Percentiles rank a stretch among this genome's conserved stretches.
Evolutionary conservation across 176 grass and related monocot genomes (phyloP).

Genomic region (Alopecurus myosuroides): DNA sequence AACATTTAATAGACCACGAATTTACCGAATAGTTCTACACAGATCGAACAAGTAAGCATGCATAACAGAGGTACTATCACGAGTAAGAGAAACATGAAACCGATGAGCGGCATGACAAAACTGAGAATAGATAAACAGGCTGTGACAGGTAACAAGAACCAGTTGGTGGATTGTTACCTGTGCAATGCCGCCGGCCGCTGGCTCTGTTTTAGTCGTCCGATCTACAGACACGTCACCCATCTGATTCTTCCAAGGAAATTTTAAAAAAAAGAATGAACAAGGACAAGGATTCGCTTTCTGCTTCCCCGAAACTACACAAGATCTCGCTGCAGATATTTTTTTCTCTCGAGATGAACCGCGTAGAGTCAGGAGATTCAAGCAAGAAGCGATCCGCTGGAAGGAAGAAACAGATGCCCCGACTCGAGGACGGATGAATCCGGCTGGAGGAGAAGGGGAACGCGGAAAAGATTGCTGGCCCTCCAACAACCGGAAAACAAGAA

Average conservation of each 20-base stretch:
- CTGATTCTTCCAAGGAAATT: not conserved
- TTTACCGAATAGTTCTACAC: not conserved
- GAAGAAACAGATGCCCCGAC: not conserved
- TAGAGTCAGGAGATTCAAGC: not conserved
- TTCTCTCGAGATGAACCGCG: not conserved
- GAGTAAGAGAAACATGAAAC: not conserved
- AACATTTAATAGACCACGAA: not conserved
- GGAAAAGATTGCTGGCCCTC: constrained; percentile 3
- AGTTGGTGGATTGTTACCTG: constrained; percentile 1
- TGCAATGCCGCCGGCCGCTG: constrained; percentile 13
- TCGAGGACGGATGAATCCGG: not conserved
- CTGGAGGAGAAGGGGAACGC: not conserved
- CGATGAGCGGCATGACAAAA: not conserved
- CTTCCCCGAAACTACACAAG: not conserved
- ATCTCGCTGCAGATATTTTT: not conserved
- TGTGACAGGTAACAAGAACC: not conserved
- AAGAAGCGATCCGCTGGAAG: not conserved
- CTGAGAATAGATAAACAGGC: not conserved
- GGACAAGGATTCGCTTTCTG: not conserved
- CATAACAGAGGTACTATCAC: not conserved
- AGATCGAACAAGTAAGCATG: not conserved
- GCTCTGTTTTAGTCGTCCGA: constrained; percentile 16
- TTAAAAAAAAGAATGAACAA: too few relatives aligned
- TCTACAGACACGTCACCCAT: constrained; percentile 42
- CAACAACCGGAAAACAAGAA: not conserved